Percentiles rank a stretch among this genome's conserved stretches.
Conservation (phyloP, 2,329 filamentous ascomycete genomes). For the Annulohypoxylon truncatum region DNA sequence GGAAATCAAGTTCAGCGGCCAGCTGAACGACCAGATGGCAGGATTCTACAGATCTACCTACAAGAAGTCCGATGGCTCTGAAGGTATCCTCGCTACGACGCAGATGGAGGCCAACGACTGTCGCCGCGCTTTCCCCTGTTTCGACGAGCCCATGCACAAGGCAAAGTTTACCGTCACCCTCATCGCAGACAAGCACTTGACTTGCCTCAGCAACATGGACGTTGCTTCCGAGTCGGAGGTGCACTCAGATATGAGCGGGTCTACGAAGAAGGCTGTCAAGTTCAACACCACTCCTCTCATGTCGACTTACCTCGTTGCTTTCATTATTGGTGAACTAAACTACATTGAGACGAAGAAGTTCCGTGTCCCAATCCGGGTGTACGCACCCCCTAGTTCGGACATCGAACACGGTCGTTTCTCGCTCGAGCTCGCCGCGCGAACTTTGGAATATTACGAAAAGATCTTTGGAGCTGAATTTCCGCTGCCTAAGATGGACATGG, state of each 20-base stretch:
- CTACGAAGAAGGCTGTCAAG: slow-evolving; percentile 83
- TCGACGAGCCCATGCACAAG: slow-evolving; percentile 95
- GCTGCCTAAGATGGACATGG: slow-evolving; percentile 95
- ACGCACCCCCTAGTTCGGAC: slow-evolving; percentile 88
- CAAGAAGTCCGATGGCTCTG: slow-evolving; percentile 81
- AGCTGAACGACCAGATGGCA: slow-evolving; percentile 92
- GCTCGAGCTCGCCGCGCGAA: slow-evolving; percentile 87
- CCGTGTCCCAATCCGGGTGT: slow-evolving; percentile 92
- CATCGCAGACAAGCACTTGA: slow-evolving; percentile 88
- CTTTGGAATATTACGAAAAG: slow-evolving; percentile 94
- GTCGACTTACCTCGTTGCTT: slow-evolving; percentile 96
- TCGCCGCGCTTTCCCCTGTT: slow-evolving; percentile 92
- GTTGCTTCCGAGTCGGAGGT: slow-evolving; percentile 82
- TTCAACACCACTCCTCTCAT: slow-evolving; percentile 94
- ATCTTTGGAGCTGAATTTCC: slow-evolving; percentile 90
- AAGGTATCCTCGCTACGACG: slow-evolving; percentile 86
- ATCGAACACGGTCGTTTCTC: slow-evolving; percentile 94
- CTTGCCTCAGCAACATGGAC: slow-evolving; percentile 97
- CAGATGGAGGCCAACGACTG: slow-evolving; percentile 98
- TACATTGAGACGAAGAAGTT: slow-evolving; percentile 93
- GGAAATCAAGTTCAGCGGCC: slow-evolving; percentile 80
- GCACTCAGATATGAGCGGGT: slow-evolving; percentile 69
- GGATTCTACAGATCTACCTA: slow-evolving; percentile 97
- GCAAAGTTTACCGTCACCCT: slow-evolving; percentile 92
- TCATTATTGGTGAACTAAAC: slow-evolving; percentile 93